Evolutionary conservation across 192 early-diverging fungal genomes (phyloP).

Genomic region (Powellomyces hirtus): DNA sequence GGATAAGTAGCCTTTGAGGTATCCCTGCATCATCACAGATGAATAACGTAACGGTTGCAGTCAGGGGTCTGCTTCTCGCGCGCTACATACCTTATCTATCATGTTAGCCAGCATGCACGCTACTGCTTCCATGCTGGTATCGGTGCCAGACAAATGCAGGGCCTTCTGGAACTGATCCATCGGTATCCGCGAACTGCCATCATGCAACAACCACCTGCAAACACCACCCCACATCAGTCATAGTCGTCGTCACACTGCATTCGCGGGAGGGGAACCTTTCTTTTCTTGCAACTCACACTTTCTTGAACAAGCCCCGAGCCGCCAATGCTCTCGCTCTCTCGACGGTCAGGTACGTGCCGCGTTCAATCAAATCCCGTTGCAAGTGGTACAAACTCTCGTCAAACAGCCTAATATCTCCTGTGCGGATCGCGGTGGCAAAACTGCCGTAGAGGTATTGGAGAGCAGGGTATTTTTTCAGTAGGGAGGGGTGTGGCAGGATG

Average conservation of each 20-base stretch:
- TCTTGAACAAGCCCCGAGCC: constrained; percentile 73
- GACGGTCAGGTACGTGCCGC: constrained; percentile 78
- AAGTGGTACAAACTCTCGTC: constrained; percentile 58
- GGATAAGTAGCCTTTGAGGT: constrained; percentile 83
- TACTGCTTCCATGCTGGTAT: constrained; percentile 67
- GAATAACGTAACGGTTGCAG: neutral
- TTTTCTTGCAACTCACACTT: constrained; percentile 75
- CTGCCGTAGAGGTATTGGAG: constrained; percentile 60
- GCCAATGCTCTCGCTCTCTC: constrained; percentile 73
- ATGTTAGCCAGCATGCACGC: constrained; percentile 87
- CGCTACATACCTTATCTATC: constrained; percentile 69
- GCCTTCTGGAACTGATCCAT: constrained; percentile 65
- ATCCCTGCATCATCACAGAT: constrained; percentile 51
- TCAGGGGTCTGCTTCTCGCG: neutral
- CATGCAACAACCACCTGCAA: constrained; percentile 49
- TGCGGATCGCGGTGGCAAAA: constrained; percentile 63
- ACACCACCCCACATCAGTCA: neutral
- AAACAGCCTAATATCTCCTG: constrained; percentile 74
- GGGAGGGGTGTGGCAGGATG: constrained; percentile 55
- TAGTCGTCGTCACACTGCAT: neutral
- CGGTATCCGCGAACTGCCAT: constrained; percentile 55
- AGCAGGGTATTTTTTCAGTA: constrained; percentile 63
- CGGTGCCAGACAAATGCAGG: constrained; percentile 55
- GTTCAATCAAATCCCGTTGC: constrained; percentile 59
- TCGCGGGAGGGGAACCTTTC: neutral